A percentile compares a stretch with the other conserved stretches of the same genome.
phyloP scores from a whole-genome alignment of 202 grass and related monocot genomes.

The Carex sylvatica region DNA sequence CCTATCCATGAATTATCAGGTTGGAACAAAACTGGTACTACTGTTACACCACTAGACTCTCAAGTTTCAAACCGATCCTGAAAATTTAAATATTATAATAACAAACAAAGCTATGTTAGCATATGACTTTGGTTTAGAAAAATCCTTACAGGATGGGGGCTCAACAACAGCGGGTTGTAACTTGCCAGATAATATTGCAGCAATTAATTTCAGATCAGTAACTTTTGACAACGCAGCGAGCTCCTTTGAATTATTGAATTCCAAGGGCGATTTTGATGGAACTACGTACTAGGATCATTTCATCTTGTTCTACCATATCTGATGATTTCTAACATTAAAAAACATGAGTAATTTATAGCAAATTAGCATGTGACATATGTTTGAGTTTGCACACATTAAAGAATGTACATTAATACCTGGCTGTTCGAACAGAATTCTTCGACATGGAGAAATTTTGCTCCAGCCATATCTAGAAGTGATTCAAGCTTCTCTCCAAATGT shows the following conservation, averaged over 20 bases:
- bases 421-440: conserved; percentile 74
- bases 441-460: conserved; percentile 61
- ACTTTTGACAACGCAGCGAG: conserved; percentile 74
- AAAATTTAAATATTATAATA: conserved; percentile 3
- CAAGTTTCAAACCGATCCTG: conserved; percentile 80
- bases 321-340: conserved; percentile 47
- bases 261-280: conserved; percentile 59
- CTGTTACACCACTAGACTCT: conserved; percentile 69
- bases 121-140: neutral
- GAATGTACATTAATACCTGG: conserved; percentile 48
- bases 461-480: conserved; percentile 51
- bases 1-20: conserved; percentile 82
- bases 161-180: conserved; percentile 72
- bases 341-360: conserved; percentile 22
- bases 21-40: conserved; percentile 76
- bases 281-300: conserved; percentile 79
- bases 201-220: conserved; percentile 75
- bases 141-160: conserved; percentile 74
- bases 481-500: conserved; percentile 77
- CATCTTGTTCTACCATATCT: conserved; percentile 51
- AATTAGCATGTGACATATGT: neutral
- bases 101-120: neutral
- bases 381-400: conserved; percentile 21
- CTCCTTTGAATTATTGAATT: conserved; percentile 56
- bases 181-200: conserved; percentile 60